These are phyloP conservation scores for Takashimella koratensis DNA, from an alignment of 1,284 basidiomycete genomes.

Conservation along the genomic window DNA sequence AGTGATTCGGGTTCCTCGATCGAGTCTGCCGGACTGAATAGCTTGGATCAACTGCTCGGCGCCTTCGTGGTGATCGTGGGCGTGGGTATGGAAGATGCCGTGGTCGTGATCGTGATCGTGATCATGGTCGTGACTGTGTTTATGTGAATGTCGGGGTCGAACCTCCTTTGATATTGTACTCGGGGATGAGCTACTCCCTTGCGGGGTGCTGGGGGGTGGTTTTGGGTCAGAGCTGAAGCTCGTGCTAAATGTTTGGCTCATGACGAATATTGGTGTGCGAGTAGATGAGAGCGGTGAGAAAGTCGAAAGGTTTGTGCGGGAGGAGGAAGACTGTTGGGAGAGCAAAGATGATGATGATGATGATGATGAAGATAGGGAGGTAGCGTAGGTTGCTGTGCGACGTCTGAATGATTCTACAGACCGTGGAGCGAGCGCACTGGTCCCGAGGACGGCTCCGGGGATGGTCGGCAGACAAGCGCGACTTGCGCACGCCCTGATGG, in stretches of 20 bases:
- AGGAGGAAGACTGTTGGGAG: background rate
- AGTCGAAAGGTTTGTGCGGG: background rate
- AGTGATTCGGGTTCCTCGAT: constrained; percentile 78
- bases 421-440: no score
- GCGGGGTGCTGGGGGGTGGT: no score
- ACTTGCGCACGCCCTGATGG: no score
- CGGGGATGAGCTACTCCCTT: no score
- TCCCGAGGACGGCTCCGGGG: no score
- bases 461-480: no score
- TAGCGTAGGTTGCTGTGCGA: background rate
- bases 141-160: no score
- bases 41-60: constrained; percentile 69
- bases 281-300: background rate
- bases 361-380: background rate
- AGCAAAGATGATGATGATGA: background rate
- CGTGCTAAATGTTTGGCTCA: background rate
- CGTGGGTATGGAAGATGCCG: constrained; percentile 43
- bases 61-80: constrained; percentile 58
- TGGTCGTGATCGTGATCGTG: constrained; percentile 67
- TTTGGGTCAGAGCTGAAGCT: background rate
- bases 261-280: no score
- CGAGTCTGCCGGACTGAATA: constrained; percentile 62
- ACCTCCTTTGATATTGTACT: no score
- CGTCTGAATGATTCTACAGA: no score
- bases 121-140: constrained; percentile 37